These are phyloP conservation scores for Fraxinus ornus DNA, from an alignment of 305 asterid genomes.

Conservation along the genomic window DNA sequence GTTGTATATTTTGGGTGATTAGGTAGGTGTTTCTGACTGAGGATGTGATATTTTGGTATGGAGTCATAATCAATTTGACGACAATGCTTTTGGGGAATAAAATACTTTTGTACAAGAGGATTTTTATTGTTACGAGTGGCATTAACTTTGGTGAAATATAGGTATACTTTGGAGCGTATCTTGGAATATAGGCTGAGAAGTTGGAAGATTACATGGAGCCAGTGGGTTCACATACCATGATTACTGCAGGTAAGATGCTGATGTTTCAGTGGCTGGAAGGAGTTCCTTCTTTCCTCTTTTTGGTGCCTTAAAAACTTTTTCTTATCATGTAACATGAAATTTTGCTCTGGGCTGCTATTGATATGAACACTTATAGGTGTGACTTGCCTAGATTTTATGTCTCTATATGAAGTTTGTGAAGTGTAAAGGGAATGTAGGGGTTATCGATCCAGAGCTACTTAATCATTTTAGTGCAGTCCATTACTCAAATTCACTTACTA, in stretches of 20 bases:
- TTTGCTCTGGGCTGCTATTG: not conserved
- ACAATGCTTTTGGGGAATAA: conserved; percentile 5
- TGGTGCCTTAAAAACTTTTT: not conserved
- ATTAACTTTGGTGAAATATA: conserved; percentile 32
- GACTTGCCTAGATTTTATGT: not conserved
- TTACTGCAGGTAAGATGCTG: conserved; percentile 33
- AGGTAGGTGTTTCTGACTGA: not conserved
- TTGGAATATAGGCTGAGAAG: conserved; percentile 35
- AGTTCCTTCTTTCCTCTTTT: conserved; percentile 8
- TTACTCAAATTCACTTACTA: not conserved
- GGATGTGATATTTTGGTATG: not conserved
- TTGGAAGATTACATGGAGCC: conserved; percentile 30
- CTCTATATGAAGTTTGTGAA: not conserved
- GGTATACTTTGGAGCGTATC: conserved; percentile 37
- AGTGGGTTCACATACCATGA: conserved; percentile 24
- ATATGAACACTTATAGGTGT: not conserved
- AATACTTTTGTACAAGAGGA: not conserved
- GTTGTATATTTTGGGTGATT: not conserved
- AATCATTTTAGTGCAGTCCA: not conserved
- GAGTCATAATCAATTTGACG: not conserved
- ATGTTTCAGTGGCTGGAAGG: conserved; percentile 14
- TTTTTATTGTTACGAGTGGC: conserved; percentile 14
- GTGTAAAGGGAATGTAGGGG: not conserved
- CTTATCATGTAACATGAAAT: not conserved
- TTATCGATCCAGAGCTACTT: not conserved